These are phyloP conservation scores for Carpinus fangiana DNA, from an alignment of 306 rosid species.

Conservation along the genomic window DNA sequence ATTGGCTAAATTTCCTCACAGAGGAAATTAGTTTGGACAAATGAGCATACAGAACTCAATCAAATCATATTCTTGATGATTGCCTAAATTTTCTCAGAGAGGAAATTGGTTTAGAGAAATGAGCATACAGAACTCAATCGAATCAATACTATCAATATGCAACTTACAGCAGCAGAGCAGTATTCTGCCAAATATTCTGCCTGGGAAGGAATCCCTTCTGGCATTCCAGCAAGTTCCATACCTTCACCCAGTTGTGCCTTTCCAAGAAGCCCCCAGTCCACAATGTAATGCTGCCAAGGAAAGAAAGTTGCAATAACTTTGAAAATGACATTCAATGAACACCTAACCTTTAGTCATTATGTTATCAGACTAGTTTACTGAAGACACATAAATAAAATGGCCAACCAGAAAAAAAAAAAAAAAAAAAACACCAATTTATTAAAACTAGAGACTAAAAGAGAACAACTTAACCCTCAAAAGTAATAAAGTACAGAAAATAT, in stretches of 20 bases:
- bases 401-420: not conserved
- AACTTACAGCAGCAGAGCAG: conserved; percentile 76
- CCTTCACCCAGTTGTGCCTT: conserved; percentile 41
- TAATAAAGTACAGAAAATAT: conserved; percentile 1
- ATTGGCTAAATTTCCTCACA: not conserved
- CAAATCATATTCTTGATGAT: conserved; percentile 11
- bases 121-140: not conserved
- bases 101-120: not conserved
- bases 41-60: conserved; percentile 8
- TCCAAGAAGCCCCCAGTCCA: conserved; percentile 37
- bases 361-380: conserved; percentile 11
- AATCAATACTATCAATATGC: not conserved
- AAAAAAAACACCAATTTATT: not conserved
- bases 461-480: conserved; percentile 13
- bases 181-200: conserved; percentile 84
- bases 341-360: not conserved
- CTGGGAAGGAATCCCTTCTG: conserved; percentile 80
- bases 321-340: conserved; percentile 14
- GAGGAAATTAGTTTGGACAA: not conserved
- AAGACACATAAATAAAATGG: conserved; percentile 13
- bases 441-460: conserved; percentile 5
- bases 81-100: not conserved
- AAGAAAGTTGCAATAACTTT: conserved; percentile 17
- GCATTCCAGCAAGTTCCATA: conserved; percentile 57
- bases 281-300: conserved; percentile 60